Base-by-base conservation (phyloP, 495 filamentous ascomycete species). In the Talaromyces borbonicus region DNA sequence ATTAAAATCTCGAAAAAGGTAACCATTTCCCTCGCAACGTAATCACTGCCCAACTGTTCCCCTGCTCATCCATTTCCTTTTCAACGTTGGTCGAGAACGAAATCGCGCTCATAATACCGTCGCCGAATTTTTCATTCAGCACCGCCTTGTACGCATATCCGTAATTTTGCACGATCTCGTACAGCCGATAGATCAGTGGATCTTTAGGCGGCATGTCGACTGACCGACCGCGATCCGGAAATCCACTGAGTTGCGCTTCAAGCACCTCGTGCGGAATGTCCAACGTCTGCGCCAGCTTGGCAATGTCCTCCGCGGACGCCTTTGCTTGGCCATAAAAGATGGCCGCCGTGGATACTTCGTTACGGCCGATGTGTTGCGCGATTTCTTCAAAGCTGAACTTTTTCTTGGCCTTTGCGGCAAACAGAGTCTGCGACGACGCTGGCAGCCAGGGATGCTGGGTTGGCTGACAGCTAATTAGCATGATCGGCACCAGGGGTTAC, bases 91-190 rank as follows among this genome's bases (percentile, higher is more conserved):
- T 93, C 30, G 79, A 82, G 59, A 98, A 98, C 5, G 81, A 77
- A 59, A 98, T 95, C 0, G 90, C 92, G 57, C 87, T 94, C 92
- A 98, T 96, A 56, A 98, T 98, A 0, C 92, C 92, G 65, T 98
- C 92, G 0, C 92, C 92, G 67, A 98, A 96, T 71, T 95, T 98
- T 77, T 98, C 92, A 58, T 98, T 98, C 62, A 98, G 61, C 7
- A 98, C 73, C 5, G 88, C 90, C 75, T 97, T 97, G 65, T 92
- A 96, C 18, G 92, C 86, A 63, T 93, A 92, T 5, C 92, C 92
- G 58, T 97, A 98, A 59, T 94, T 98, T 76, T 96, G 90, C 56
- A 98, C 84, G 61, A 97, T 87, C 73, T 98, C 92, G 64, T 87
- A 98, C 47, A 98, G 61, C 0, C 92, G 73, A 59, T 98, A 98